Evolutionary conservation across 257 asterid species (phyloP), one percentile per base, ranked within the genome.

Genomic region (Mentha longifolia): DNA sequence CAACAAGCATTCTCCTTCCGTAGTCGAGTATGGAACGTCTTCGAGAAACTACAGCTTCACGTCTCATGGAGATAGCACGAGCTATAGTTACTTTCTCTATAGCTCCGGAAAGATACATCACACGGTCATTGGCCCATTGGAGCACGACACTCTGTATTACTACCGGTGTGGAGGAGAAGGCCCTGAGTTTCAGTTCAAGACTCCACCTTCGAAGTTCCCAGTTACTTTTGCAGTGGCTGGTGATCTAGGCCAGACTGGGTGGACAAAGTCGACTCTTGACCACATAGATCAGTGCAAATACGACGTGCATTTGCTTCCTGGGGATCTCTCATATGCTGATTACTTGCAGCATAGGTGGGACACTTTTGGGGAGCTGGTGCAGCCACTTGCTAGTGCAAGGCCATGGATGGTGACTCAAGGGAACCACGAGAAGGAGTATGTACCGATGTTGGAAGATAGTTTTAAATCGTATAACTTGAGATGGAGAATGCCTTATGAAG

Each of bases 401-500:
- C 99, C 99, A 2, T 95, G 99, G 99, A 95, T 95, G 99, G 99
- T 95, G 81, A 92, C 99, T 12, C 95, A 92, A 78, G 99, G 99
- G 68, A 92, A 95, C 82, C 99, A 89, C 52, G 99, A 95, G 83
- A 84, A 88, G 89, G 99, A 95, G 88, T 63, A 13, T 17, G 80
- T 95, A 61, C 95, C 83, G 1, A 31, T 88, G 6, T 5, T 95
- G 37, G 80, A 76, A 71, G 87, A 87, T 12, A 71, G 80, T 20
- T 95, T 95, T 72, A 63, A 69, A 42, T 79, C 99, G 12, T 95
- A 87, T 74, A 95, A 92, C 83, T 83, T 97, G 2, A 89, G 99
- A 79, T 95, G 99, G 99, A 92, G 83, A 83, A 95, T 95, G 99
- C 98, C 99, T 1, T 95, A 79, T 72, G 76, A 77, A 67, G 99